phyloP scores from a whole-genome alignment of 2,329 filamentous ascomycete species.

The Penicillium digitatum region DNA sequence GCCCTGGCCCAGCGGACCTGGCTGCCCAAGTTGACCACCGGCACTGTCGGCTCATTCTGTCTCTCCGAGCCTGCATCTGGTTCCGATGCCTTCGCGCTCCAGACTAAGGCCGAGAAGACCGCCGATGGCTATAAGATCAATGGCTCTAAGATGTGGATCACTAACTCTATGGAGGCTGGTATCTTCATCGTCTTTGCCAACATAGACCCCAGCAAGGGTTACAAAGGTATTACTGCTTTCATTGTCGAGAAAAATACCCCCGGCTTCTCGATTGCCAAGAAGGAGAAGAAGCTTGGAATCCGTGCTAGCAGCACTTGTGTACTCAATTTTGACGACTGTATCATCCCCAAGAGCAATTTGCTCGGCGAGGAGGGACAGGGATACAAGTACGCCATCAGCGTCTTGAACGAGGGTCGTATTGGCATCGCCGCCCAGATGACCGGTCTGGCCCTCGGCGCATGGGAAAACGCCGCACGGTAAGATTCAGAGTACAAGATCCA shows the following conservation, averaged over 20 bases:
- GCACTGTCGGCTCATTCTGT: constrained; percentile 87
- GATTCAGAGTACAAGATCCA: constrained; percentile 21
- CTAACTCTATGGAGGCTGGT: constrained; percentile 87
- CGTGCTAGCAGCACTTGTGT: constrained; percentile 94
- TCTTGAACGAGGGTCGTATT: constrained; percentile 94
- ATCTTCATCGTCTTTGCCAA: constrained; percentile 99
- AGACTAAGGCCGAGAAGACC: constrained; percentile 83
- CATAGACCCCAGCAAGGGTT: constrained; percentile 83
- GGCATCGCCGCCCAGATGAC: constrained; percentile 99
- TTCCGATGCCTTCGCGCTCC: constrained; percentile 91
- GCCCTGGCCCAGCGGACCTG: constrained; percentile 75
- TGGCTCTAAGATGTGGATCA: constrained; percentile 99
- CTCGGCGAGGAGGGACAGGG: constrained; percentile 85
- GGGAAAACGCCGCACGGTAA: constrained; percentile 83
- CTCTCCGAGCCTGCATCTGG: constrained; percentile 88
- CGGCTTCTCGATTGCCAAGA: constrained; percentile 95
- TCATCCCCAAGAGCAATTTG: constrained; percentile 81
- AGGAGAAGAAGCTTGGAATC: constrained; percentile 99
- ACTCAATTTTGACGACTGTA: constrained; percentile 93
- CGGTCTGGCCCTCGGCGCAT: constrained; percentile 86
- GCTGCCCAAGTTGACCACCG: constrained; percentile 83
- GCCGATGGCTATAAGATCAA: constrained; percentile 78
- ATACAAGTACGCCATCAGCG: constrained; percentile 94
- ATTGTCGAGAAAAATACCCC: constrained; percentile 84
- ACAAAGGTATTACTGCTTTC: constrained; percentile 96